These are phyloP conservation scores for Cladophialophora chaetospira DNA, from an alignment of 2,329 filamentous ascomycete species.

Conservation along the genomic window DNA sequence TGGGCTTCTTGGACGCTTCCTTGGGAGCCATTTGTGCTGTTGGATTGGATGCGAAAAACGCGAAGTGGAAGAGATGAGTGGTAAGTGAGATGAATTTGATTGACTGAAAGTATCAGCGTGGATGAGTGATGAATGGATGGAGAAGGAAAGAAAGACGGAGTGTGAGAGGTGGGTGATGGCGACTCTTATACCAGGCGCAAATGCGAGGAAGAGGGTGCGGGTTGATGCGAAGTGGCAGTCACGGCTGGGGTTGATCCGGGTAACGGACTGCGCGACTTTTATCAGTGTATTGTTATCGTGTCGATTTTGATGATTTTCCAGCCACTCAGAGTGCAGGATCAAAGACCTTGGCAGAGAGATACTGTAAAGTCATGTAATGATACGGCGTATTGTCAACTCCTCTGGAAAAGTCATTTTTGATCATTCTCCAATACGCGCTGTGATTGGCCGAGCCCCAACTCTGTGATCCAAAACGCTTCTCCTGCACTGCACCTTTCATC, in stretches of 20 bases:
- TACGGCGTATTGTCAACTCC: conserved; percentile 30
- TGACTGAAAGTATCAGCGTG: conserved; percentile 32
- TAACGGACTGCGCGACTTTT: conserved; percentile 28
- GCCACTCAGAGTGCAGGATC: conserved; percentile 28
- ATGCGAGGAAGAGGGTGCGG: conserved; percentile 39
- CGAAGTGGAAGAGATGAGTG: conserved; percentile 28
- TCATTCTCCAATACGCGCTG: conserved; percentile 17
- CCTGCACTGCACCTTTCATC: conserved; percentile 11
- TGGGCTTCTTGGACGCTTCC: conserved; percentile 97
- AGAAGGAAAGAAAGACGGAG: conserved; percentile 37
- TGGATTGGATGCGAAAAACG: conserved; percentile 37
- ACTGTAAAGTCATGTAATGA: conserved; percentile 22
- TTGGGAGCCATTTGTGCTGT: conserved; percentile 88
- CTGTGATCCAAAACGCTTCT: conserved; percentile 23
- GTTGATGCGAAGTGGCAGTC: conserved; percentile 46
- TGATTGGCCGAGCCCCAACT: conserved; percentile 33
- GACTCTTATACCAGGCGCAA: conserved; percentile 49
- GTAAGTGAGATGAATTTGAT: conserved; percentile 33
- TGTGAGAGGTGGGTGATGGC: conserved; percentile 44
- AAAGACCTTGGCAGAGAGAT: conserved; percentile 25
- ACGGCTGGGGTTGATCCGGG: conserved; percentile 27
- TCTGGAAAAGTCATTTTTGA: conserved; percentile 34
- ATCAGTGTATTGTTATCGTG: conserved; percentile 30
- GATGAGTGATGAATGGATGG: conserved; percentile 40
- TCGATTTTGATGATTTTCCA: conserved; percentile 31